phyloP scores from a whole-genome alignment of 2,329 filamentous ascomycete genomes.

The Alternaria angustiovoidea region DNA sequence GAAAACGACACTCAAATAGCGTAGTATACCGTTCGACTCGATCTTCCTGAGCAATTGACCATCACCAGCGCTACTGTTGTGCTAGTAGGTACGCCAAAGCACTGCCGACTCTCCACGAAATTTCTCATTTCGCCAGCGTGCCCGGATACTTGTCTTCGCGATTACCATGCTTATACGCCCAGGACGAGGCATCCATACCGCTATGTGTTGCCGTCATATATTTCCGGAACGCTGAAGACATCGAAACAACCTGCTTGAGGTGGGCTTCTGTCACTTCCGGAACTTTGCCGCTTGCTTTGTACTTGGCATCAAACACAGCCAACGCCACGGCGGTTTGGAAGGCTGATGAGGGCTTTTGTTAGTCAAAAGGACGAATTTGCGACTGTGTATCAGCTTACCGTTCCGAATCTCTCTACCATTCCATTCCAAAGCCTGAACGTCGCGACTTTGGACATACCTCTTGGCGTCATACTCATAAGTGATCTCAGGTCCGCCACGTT shows the following conservation, averaged over 20 bases:
- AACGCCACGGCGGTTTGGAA: no score
- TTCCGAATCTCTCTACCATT: not conserved
- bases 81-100: not conserved
- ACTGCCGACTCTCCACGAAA: not conserved
- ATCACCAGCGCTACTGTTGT: not conserved
- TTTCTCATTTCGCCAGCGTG: not conserved
- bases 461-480: not conserved
- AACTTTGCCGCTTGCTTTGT: not conserved
- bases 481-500: not conserved
- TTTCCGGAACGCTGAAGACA: constrained; percentile 17
- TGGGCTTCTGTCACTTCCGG: constrained; percentile 10
- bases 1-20: not conserved
- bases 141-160: constrained; percentile 5
- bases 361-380: no score
- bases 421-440: not conserved
- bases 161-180: constrained; percentile 11
- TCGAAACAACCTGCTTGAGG: constrained; percentile 18
- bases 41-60: not conserved
- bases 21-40: not conserved
- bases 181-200: constrained; percentile 10
- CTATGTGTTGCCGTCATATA: constrained; percentile 16
- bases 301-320: no score
- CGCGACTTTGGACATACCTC: not conserved
- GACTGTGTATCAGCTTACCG: not conserved
- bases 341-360: no score